Percentiles rank a stretch among this genome's conserved stretches.
Evolutionary conservation across 441 rosid species (phyloP).

Genomic region (Adansonia grandidieri): DNA sequence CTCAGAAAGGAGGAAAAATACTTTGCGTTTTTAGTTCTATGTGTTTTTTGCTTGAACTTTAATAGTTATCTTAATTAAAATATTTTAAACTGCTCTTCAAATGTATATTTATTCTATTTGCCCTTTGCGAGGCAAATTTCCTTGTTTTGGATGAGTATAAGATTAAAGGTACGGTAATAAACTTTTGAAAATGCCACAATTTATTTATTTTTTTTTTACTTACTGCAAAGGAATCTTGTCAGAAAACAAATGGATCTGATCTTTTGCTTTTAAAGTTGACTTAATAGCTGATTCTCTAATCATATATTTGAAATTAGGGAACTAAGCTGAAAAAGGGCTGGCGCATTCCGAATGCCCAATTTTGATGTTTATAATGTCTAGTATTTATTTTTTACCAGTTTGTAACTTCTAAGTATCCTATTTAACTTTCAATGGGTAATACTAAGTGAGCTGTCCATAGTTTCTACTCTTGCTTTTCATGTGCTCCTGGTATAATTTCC

Average conservation of each 20-base stretch:
- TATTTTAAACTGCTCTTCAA: neutral
- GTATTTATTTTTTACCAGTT: neutral
- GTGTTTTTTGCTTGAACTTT: neutral
- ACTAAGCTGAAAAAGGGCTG: conserved; percentile 1
- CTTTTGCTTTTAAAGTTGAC: neutral
- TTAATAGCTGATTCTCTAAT: neutral
- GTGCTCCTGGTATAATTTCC: neutral
- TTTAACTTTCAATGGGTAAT: neutral
- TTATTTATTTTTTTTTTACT: neutral
- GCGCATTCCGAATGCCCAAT: conserved; percentile 64
- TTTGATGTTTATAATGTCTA: neutral
- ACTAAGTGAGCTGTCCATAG: neutral
- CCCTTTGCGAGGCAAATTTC: neutral
- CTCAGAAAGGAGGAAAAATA: neutral
- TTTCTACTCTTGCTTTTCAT: neutral
- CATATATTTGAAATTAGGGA: neutral
- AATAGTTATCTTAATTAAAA: neutral
- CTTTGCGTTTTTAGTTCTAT: neutral
- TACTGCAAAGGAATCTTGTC: neutral
- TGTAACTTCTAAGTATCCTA: too few relatives aligned
- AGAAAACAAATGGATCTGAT: neutral
- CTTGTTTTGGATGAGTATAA: neutral
- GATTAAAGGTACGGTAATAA: neutral
- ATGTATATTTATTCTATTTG: neutral
- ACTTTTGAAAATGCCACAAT: neutral